Evolutionary conservation across 2,329 filamentous ascomycete genomes (phyloP).

Genomic region (Hypocreales sp.): DNA sequence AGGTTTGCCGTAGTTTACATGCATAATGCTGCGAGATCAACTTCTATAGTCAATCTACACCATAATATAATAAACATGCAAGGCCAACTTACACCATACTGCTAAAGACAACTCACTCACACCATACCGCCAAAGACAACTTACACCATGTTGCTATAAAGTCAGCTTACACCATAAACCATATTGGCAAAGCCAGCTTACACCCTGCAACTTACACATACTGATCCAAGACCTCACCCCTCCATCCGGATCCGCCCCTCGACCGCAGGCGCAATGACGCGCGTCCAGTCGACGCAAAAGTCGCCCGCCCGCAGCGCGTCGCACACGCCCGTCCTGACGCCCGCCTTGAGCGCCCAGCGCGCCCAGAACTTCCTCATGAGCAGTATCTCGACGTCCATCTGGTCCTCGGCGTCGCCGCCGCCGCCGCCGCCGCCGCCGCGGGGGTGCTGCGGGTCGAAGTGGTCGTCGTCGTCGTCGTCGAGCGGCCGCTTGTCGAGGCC

Average conservation of each 20-base stretch:
- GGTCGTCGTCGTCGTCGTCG: constrained; percentile 26
- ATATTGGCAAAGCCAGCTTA: no score
- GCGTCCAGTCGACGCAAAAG: constrained; percentile 59
- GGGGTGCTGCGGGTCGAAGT: constrained; percentile 12
- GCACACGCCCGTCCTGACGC: constrained; percentile 37
- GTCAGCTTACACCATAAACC: no score
- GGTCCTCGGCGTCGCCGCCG: constrained; percentile 19
- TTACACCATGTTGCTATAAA: no score
- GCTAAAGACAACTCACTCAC: no score
- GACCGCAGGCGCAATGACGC: constrained; percentile 59
- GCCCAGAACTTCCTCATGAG: constrained; percentile 53
- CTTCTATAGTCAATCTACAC: no score
- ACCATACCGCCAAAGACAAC: no score
- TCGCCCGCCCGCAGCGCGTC: constrained; percentile 44
- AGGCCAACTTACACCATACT: no score
- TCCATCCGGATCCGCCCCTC: constrained; percentile 59
- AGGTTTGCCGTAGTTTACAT: no score
- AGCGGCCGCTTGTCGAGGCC: constrained; percentile 17
- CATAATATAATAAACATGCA: no score
- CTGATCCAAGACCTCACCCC: no score
- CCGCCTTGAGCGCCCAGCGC: constrained; percentile 58
- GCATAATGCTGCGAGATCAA: no score
- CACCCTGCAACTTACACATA: no score
- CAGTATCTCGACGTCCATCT: constrained; percentile 38
- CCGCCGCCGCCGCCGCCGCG: constrained; percentile 13